Evolutionary conservation across 2,329 filamentous ascomycete species (phyloP).

Genomic region (Sporothrix humicola): DNA sequence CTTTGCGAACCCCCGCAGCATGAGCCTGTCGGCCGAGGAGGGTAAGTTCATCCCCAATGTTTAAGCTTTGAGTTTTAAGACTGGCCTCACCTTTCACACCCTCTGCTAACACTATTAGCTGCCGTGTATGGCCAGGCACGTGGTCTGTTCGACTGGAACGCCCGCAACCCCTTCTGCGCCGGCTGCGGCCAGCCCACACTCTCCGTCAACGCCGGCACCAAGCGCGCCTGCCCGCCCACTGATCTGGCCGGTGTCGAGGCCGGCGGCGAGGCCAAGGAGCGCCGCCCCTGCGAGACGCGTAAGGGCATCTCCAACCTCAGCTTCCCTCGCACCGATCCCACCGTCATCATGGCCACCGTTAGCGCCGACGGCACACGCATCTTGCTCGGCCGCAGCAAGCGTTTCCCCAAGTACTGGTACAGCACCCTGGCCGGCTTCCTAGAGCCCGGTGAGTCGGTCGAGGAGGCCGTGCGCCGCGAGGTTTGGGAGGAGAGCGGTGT

Average conservation of each 20-base stretch:
- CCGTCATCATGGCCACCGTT: constrained; percentile 92
- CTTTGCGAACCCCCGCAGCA: constrained; percentile 60
- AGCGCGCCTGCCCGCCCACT: constrained; percentile 76
- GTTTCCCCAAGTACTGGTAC: constrained; percentile 86
- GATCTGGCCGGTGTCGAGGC: constrained; percentile 62
- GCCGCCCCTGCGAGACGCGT: constrained; percentile 78
- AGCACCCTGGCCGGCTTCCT: constrained; percentile 86
- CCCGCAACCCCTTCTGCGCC: constrained; percentile 87
- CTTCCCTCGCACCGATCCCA: constrained; percentile 92
- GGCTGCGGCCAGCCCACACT: constrained; percentile 85
- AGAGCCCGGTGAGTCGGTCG: constrained; percentile 82
- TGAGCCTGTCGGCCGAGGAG: constrained; percentile 54
- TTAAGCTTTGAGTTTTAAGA: background rate
- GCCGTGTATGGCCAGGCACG: constrained; percentile 90
- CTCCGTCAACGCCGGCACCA: constrained; percentile 78
- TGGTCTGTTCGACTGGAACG: constrained; percentile 92
- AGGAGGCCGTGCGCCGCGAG: constrained; percentile 82
- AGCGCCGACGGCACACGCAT: constrained; percentile 77
- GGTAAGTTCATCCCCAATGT: constrained; percentile 45
- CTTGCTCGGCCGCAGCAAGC: constrained; percentile 82
- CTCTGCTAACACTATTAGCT: constrained; percentile 56
- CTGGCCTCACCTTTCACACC: background rate
- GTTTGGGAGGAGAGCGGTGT: constrained; percentile 88
- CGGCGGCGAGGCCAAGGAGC: constrained; percentile 54
- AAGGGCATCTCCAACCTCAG: constrained; percentile 86